Percentiles rank a stretch among this genome's conserved stretches.
Conservation (phyloP, 805 yeast species). For the Diddensiella transvaalensis region DNA sequence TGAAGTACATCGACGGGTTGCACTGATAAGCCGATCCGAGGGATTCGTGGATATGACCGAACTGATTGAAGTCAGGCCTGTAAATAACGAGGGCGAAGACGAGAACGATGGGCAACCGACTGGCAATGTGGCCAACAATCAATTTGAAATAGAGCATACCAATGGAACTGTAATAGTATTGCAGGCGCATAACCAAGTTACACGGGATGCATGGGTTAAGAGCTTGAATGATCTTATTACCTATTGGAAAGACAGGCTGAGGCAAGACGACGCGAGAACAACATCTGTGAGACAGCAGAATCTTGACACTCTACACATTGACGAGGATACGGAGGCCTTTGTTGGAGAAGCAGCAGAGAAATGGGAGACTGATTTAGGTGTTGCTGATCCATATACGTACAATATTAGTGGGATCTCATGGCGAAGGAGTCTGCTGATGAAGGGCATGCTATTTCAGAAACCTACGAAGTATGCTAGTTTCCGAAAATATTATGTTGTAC, state of each 20-base stretch:
- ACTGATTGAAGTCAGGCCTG: constrained; percentile 39
- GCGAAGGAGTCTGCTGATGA: constrained; percentile 54
- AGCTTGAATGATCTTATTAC: constrained; percentile 41
- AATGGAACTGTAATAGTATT: constrained; percentile 38
- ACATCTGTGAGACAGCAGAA: constrained; percentile 44
- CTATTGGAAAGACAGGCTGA: constrained; percentile 58
- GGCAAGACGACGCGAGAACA: constrained; percentile 40
- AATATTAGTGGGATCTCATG: constrained; percentile 57
- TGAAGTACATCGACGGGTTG: constrained; percentile 61
- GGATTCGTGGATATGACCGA: constrained; percentile 59
- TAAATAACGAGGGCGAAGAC: constrained; percentile 17
- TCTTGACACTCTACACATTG: constrained; percentile 44
- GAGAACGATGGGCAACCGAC: constrained; percentile 4
- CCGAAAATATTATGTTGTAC: constrained; percentile 53
- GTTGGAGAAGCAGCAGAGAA: constrained; percentile 44
- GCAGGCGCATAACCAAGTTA: constrained; percentile 7
- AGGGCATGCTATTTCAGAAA: constrained; percentile 69
- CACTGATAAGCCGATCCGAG: constrained; percentile 53
- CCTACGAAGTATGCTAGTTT: constrained; percentile 67
- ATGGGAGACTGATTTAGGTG: constrained; percentile 53
- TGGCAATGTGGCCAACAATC: constrained; percentile 37
- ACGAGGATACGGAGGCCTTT: constrained; percentile 55
- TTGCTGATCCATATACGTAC: constrained; percentile 51
- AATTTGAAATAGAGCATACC: constrained; percentile 48
- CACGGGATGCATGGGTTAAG: constrained; percentile 64